A percentile compares a stretch with the other conserved stretches of the same genome.
These are phyloP conservation scores for Zalaria sp. DNA, from an alignment of 2,329 filamentous ascomycete species.

Conservation along the genomic window DNA sequence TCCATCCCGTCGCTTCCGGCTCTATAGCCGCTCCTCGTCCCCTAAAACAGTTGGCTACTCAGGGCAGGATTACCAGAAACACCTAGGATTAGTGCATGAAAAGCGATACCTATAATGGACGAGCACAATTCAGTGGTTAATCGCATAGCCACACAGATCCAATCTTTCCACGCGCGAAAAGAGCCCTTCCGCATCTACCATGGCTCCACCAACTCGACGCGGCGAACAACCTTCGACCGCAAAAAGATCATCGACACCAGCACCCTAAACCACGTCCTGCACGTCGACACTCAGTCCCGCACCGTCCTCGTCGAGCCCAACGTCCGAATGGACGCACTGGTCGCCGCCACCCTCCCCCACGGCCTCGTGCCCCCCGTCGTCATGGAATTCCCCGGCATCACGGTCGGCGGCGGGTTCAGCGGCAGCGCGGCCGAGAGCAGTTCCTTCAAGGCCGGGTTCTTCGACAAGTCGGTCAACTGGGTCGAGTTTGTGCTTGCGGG, in stretches of 20 bases:
- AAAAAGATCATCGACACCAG: conserved; percentile 48
- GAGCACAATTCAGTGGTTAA: conserved; percentile 30
- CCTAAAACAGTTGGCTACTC: no score
- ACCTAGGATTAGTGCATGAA: no score
- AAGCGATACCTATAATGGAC: conserved; percentile 12
- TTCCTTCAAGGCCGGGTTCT: conserved; percentile 53
- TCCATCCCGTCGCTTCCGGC: no score
- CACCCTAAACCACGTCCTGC: conserved; percentile 46
- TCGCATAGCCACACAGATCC: conserved; percentile 31
- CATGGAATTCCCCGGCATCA: conserved; percentile 62
- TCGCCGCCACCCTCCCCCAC: conserved; percentile 41
- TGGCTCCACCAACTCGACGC: conserved; percentile 64
- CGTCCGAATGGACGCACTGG: conserved; percentile 52
- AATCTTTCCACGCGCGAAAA: conserved; percentile 34
- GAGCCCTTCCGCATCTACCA: conserved; percentile 62
- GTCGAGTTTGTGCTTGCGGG: conserved; percentile 53
- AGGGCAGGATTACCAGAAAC: no score
- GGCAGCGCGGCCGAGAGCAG: conserved; percentile 56
- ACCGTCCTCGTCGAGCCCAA: conserved; percentile 57
- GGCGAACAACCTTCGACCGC: conserved; percentile 29
- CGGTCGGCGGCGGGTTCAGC: conserved; percentile 52
- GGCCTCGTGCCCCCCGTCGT: conserved; percentile 51
- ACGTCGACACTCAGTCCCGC: conserved; percentile 37
- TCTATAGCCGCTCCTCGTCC: no score
- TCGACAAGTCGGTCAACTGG: conserved; percentile 45